These are phyloP conservation scores for Ophiostoma ips DNA, from an alignment of 2,329 filamentous ascomycete genomes.

Conservation along the genomic window DNA sequence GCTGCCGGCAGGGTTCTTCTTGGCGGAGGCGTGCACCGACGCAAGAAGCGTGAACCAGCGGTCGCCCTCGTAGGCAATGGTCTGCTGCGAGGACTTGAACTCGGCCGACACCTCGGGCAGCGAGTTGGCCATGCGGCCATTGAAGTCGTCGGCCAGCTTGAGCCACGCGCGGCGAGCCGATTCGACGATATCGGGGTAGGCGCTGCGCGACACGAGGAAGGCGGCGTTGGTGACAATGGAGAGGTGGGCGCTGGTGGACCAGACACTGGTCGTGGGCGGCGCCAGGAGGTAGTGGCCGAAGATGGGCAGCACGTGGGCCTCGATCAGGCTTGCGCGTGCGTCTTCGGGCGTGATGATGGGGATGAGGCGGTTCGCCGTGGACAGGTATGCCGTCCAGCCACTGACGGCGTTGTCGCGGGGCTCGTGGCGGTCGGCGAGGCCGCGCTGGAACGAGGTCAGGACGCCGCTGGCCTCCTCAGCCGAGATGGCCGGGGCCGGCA, in stretches of 20 bases:
- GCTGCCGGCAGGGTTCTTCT: conserved; percentile 2
- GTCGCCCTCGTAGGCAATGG: conserved; percentile 49
- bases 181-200: conserved; percentile 28
- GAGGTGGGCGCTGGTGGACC: conserved; percentile 22
- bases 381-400: conserved; percentile 66
- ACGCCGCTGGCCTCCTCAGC: conserved; percentile 44
- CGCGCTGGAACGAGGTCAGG: conserved; percentile 52
- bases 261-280: conserved; percentile 26
- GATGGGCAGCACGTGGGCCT: conserved; percentile 38
- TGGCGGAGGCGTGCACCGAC: conserved; percentile 23
- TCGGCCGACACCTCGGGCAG: conserved; percentile 72
- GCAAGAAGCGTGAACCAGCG: conserved; percentile 52
- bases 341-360: conserved; percentile 31
- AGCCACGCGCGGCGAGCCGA: conserved; percentile 48
- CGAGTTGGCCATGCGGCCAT: conserved; percentile 55
- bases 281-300: conserved; percentile 42
- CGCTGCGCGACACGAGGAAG: conserved; percentile 27
- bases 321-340: conserved; percentile 29
- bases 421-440: conserved; percentile 63
- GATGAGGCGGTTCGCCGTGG: conserved; percentile 42
- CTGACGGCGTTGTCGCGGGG: conserved; percentile 49
- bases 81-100: conserved; percentile 56
- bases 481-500: conserved; percentile 34
- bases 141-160: conserved; percentile 44
- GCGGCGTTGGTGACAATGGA: conserved; percentile 34